A percentile compares a stretch with the other conserved stretches of the same genome.
Conservation (phyloP, 192 early-diverging fungal species). For the Coemansia asiatica region DNA sequence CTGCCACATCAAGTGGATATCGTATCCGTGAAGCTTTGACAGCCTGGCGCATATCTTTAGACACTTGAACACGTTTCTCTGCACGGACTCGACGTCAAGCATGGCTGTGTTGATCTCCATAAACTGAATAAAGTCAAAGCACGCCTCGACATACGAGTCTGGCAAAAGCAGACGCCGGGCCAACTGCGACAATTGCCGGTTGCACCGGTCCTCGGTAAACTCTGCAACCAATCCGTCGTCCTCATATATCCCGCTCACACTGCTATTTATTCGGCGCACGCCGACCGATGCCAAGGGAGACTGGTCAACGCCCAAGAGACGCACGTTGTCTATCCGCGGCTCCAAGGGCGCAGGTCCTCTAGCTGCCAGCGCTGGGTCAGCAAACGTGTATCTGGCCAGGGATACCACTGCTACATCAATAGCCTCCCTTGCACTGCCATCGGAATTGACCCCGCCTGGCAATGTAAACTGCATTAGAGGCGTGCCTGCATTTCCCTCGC, state of each 20-base stretch:
- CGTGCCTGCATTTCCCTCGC: not conserved
- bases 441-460: not conserved
- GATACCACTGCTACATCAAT: conserved; percentile 41
- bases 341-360: conserved; percentile 38
- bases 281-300: not conserved
- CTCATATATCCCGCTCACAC: conserved; percentile 12
- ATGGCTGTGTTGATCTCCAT: conserved; percentile 15
- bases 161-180: conserved; percentile 42
- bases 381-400: conserved; percentile 52
- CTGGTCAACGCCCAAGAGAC: conserved; percentile 6
- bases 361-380: conserved; percentile 26
- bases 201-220: conserved; percentile 50
- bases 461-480: not conserved
- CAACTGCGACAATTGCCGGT: conserved; percentile 37
- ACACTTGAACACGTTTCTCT: conserved; percentile 54
- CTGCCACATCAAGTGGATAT: conserved; percentile 54
- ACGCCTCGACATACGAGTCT: conserved; percentile 47
- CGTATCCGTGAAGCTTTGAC: conserved; percentile 53
- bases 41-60: conserved; percentile 51
- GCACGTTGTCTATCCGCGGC: conserved; percentile 23
- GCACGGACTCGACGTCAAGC: conserved; percentile 30
- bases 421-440: conserved; percentile 1
- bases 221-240: conserved; percentile 39
- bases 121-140: conserved; percentile 45
- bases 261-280: not conserved